Base-by-base conservation (phyloP, 2,329 filamentous ascomycete genomes). In the Claviceps pazoutovae region DNA sequence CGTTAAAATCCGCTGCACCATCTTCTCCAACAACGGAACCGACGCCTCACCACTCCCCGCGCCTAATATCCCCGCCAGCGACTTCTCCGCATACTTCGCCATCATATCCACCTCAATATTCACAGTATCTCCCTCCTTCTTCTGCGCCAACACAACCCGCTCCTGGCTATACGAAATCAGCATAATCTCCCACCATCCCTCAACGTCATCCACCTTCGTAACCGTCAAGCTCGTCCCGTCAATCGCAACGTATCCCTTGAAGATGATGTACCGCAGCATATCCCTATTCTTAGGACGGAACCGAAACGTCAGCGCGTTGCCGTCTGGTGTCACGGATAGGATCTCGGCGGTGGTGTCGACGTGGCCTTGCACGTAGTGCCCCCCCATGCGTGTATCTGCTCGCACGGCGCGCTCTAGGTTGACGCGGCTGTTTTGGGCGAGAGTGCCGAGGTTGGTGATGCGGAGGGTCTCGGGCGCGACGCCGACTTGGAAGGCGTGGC, bases 341-440 rank as follows among this genome's bases (percentile, higher is more conserved):
- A 98, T 86, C 44, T 77, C 79, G 0, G 91, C 93, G 41, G 84
- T 82, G 11, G 88, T 91, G 68, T 98, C 94, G 55, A 98, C 91
- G 68, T 98, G 93, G 42, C 93, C 93, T 71, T 98, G 94, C 36
- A 97, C 91, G 62, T 97, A 95, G 71, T 98, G 93, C 0, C 93
- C 93, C 46, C 94, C 93, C 88, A 98, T 97, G 51, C 93, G 87
- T 46, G 91, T 96, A 61, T 86, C 80, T 4, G 89, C 88, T 17
- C 86, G 84, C 51, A 98, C 90, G 3, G 93, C 91, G 16, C 93
- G 83, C 74, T 98, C 93, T 50, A 98, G 83, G 68, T 98, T 98
- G 58, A 97, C 90, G 21, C 72, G 74, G 55, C 82, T 85, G 43
- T 74, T 74, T 55, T 79, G 65, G 47, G 71, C 68, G 50, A 98